These are phyloP conservation scores for Macrophomina phaseolina DNA, from an alignment of 2,329 filamentous ascomycete genomes.

Conservation along the genomic window DNA sequence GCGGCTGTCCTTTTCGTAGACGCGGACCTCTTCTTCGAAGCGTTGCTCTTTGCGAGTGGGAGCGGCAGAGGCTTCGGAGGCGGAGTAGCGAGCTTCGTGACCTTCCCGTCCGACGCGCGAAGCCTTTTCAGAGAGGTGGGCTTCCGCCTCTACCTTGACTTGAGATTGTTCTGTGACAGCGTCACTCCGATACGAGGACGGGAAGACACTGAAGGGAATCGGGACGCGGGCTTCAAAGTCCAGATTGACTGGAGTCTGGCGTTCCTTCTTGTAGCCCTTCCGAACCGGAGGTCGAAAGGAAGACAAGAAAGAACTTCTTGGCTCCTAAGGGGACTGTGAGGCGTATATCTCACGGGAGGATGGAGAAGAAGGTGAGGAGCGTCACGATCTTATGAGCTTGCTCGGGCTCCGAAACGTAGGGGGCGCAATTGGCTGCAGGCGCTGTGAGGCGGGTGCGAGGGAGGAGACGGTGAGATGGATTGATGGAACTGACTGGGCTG, in stretches of 20 bases:
- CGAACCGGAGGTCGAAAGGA: slow-evolving; percentile 67
- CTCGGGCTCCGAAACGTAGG: slow-evolving; percentile 32
- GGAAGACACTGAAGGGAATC: slow-evolving; percentile 99
- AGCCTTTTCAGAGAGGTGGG: slow-evolving; percentile 73
- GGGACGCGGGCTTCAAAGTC: slow-evolving; percentile 99
- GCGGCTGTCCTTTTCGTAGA: slow-evolving; percentile 74
- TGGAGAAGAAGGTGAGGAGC: slow-evolving; percentile 31
- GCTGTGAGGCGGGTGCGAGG: slow-evolving; percentile 43
- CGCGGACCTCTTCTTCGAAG: slow-evolving; percentile 86
- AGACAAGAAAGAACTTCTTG: slow-evolving; percentile 66
- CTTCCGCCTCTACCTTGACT: slow-evolving; percentile 87
- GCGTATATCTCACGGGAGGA: slow-evolving; percentile 30
- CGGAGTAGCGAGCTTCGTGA: slow-evolving; percentile 75
- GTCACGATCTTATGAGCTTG: slow-evolving; percentile 36
- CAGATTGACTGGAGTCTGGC: slow-evolving; percentile 89
- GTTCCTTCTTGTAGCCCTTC: slow-evolving; percentile 74
- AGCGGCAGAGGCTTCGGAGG: slow-evolving; percentile 44
- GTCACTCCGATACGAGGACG: slow-evolving; percentile 90
- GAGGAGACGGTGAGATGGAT: slow-evolving; percentile 37
- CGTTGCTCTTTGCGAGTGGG: slow-evolving; percentile 63
- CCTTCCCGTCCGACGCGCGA: slow-evolving; percentile 97
- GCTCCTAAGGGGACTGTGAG: slow-evolving; percentile 42
- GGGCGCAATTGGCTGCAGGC: slow-evolving; percentile 46
- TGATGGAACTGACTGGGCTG: slow-evolving; percentile 34
- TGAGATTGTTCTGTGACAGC: slow-evolving; percentile 67